Evolutionary conservation across 2,329 filamentous ascomycete species (phyloP), one percentile per base, ranked within the genome.

Genomic region (Chaetoscypha palmicola): DNA sequence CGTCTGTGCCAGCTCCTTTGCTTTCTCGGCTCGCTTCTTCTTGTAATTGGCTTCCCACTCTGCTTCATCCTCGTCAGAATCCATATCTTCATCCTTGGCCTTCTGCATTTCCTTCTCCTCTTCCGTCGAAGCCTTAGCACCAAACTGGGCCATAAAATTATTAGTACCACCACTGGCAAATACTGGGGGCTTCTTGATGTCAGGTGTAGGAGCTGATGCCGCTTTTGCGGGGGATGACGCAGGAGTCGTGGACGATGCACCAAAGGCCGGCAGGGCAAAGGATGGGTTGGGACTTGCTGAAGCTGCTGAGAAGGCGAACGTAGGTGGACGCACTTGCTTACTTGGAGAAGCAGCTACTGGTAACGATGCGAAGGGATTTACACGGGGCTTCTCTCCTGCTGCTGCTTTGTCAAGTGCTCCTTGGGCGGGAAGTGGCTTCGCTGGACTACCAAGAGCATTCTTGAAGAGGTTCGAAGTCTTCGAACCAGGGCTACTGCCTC

Each of bases 401-500:
- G 30, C 20, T 17, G 22, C 42, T 34, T 53, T 59, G n/a, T 38
- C 34, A 4, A 33, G 41, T 32, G 14, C 24, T 38, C 37, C n/a
- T 42, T 54, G 58, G 20, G 50, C 45, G n/a, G 55, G 51, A 23
- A 48, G 56, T 11, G 14, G 22, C 10, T 52, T 51, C 2, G 47
- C 42, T 19, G 53, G 55, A 30, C 50, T 58, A 20, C 58, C 58
- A 33, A 63, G 38, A 12, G 61, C 58, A 19, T 47, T 50, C 35
- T 57, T 59, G 50, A 63, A 61, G 10, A 62, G 43, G 16, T 55
- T 58, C 12, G 58, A 59, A 4, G 60, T 63, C 23, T 51, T 54
- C 7, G 60, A 63, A 28, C 52, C 56, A n/a, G 37, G 28, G 11
- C 38, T 31, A 28, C 28, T 32, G 24, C 22, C 19, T 17, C 47